Conservation (phyloP, 169 alveolate genomes). For the Cyclospora cayetanensis region DNA sequence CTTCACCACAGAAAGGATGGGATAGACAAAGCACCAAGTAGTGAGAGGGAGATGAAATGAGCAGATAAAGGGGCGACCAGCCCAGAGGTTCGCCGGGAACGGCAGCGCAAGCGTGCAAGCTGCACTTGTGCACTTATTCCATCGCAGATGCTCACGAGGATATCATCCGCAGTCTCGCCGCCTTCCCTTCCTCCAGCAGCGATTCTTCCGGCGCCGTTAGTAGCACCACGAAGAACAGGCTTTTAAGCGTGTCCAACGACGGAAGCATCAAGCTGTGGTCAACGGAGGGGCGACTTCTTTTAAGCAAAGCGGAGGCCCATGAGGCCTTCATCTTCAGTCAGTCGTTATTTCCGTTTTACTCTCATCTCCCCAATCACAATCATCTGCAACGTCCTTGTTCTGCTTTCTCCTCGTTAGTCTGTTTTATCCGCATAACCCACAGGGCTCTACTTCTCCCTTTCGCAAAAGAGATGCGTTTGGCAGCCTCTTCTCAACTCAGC, state of each 20-base stretch:
- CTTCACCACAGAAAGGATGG: too few relatives aligned
- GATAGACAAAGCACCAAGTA: too few relatives aligned
- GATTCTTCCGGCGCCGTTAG: background rate
- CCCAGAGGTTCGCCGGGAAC: too few relatives aligned
- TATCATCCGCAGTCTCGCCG: slow-evolving; percentile 42
- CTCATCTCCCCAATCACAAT: background rate
- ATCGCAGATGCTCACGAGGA: slow-evolving; percentile 35
- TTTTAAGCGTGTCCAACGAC: slow-evolving; percentile 35
- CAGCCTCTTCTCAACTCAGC: background rate
- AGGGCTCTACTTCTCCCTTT: background rate
- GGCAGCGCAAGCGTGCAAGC: too few relatives aligned
- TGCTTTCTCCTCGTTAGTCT: background rate
- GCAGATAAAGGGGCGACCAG: too few relatives aligned
- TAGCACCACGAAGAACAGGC: background rate
- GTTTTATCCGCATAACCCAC: background rate
- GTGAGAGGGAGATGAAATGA: too few relatives aligned
- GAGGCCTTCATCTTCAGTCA: slow-evolving; percentile 48
- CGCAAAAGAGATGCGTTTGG: background rate
- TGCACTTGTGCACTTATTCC: background rate
- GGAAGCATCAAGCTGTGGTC: slow-evolving; percentile 18
- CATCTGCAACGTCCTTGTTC: background rate
- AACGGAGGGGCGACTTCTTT: background rate
- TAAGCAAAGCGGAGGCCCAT: background rate
- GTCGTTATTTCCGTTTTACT: background rate
- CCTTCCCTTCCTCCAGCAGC: background rate